These are phyloP conservation scores for Colletotrichum musae DNA, from an alignment of 2,329 filamentous ascomycete genomes.

Conservation along the genomic window DNA sequence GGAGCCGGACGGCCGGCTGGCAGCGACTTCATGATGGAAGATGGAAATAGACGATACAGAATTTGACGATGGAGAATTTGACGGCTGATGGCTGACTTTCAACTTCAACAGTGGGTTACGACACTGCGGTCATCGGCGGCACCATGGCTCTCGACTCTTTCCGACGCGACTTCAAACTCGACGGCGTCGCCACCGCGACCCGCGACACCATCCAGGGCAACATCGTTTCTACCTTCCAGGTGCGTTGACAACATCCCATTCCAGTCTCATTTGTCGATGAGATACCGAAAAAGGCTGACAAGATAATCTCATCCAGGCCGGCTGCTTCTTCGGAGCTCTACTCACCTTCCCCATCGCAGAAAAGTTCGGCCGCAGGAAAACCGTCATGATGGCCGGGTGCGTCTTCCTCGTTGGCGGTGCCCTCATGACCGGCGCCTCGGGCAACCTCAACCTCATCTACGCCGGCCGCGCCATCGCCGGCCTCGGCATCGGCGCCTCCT, in stretches of 20 bases:
- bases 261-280: too few species aligned
- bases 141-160: conserved; percentile 57
- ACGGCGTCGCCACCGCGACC: conserved; percentile 43
- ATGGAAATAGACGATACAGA: too few species aligned
- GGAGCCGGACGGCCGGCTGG: background rate
- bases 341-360: conserved; percentile 63
- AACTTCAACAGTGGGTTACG: conserved; percentile 51
- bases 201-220: conserved; percentile 55
- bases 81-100: conserved; percentile 7
- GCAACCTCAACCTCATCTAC: conserved; percentile 57
- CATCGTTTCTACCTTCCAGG: conserved; percentile 42
- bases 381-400: conserved; percentile 59
- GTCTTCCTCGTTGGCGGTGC: conserved; percentile 57
- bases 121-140: conserved; percentile 56
- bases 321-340: conserved; percentile 58
- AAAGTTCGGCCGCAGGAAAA: conserved; percentile 61
- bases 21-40: too few species aligned
- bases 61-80: too few species aligned
- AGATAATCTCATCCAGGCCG: conserved; percentile 50
- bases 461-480: conserved; percentile 66
- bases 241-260: background rate
- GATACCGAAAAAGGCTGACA: background rate
- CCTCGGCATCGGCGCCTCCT: conserved; percentile 66
- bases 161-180: conserved; percentile 52
- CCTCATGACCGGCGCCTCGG: conserved; percentile 52